Conservation (phyloP, 192 early-diverging fungal genomes). For the Backusella psychrophila region DNA sequence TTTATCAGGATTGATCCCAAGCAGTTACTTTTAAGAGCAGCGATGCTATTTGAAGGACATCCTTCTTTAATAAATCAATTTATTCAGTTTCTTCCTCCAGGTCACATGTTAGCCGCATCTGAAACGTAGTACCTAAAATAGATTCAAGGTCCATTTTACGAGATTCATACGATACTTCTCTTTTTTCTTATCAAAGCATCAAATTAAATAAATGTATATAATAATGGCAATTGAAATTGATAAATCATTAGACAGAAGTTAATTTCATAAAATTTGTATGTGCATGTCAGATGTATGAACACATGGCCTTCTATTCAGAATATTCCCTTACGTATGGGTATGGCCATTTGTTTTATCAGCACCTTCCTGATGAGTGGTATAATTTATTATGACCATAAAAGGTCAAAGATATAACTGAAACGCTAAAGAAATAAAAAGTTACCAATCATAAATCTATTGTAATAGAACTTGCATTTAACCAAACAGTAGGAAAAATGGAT, state of each 20-base stretch:
- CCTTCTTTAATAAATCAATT: not conserved
- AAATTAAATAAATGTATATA: not conserved
- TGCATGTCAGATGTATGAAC: not conserved
- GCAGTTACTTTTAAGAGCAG: not conserved
- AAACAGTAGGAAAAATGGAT: not conserved
- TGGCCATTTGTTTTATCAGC: not conserved
- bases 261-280: not conserved
- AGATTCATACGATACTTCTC: not conserved
- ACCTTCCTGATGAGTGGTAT: not conserved
- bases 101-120: not conserved
- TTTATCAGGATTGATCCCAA: not conserved
- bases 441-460: not conserved
- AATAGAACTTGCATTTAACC: not conserved
- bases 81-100: not conserved
- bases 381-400: not conserved
- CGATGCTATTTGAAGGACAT: not conserved
- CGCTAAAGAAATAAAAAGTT: not conserved
- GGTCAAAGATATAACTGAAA: conserved; percentile 2
- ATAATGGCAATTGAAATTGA: not conserved
- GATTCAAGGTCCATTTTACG: not conserved
- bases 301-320: not conserved
- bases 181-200: not conserved
- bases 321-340: not conserved
- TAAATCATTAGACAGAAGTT: not conserved
- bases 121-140: conserved; percentile 1